Evolutionary conservation across 768 basidiomycete genomes (phyloP).

Genomic region (Sutorius australiensis): DNA sequence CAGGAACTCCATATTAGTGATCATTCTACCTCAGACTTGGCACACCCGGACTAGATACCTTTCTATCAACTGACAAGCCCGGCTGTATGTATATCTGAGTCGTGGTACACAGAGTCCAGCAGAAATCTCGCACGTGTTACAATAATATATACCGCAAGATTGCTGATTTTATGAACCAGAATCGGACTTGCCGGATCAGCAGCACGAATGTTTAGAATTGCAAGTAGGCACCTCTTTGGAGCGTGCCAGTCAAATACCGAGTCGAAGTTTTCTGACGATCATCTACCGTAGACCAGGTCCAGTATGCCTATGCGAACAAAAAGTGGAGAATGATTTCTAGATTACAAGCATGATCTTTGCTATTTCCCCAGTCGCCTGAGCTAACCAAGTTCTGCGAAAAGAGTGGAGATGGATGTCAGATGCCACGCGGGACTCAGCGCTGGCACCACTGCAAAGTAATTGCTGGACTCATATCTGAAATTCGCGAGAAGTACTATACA

Average conservation of each 20-base stretch:
- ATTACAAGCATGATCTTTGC: neutral
- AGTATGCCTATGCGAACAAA: no score
- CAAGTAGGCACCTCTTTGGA: no score
- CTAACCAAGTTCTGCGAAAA: neutral
- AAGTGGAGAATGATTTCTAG: neutral
- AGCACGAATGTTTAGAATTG: no score
- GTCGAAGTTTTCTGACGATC: neutral
- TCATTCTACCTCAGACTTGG: neutral
- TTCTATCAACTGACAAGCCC: neutral
- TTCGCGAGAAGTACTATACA: no score
- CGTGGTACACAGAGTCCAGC: neutral
- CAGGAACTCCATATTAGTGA: neutral
- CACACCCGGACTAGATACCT: constrained; percentile 18
- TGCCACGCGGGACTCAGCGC: no score
- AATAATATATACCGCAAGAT: neutral
- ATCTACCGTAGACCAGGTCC: no score
- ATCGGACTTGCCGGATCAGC: neutral
- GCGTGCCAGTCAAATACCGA: no score
- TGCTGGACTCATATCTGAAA: no score
- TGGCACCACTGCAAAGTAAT: no score
- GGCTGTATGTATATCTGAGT: neutral
- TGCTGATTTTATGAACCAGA: neutral
- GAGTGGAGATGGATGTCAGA: neutral
- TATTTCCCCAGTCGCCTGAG: neutral
- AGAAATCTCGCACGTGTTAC: neutral